phyloP scores from a whole-genome alignment of 2,329 filamentous ascomycete species.

The Aspergillus fumigatiaffinis region DNA sequence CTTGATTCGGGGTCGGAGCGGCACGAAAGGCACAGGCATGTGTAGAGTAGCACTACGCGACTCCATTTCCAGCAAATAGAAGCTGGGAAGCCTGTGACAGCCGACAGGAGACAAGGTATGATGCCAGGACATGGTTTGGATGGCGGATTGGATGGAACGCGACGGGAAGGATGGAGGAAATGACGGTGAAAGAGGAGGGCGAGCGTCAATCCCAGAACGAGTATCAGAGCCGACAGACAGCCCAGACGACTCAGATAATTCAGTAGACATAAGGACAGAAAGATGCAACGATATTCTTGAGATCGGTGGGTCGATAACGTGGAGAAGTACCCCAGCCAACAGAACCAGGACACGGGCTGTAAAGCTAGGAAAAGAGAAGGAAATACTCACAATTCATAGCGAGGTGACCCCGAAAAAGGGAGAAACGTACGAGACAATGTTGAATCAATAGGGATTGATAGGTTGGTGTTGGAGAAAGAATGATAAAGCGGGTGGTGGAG shows the following conservation, averaged over 20 bases:
- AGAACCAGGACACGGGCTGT: conserved; percentile 29
- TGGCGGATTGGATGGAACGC: conserved; percentile 35
- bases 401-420: conserved; percentile 46
- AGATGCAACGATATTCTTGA: conserved; percentile 20
- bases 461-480: conserved; percentile 17
- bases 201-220: conserved; percentile 20
- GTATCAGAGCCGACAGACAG: conserved; percentile 15
- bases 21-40: conserved; percentile 16
- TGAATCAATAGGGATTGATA: conserved; percentile 14
- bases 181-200: conserved; percentile 17
- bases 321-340: conserved; percentile 37
- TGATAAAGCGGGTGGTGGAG: conserved; percentile 21
- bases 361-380: conserved; percentile 29
- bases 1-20: conserved; percentile 18
- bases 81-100: conserved; percentile 22
- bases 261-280: conserved; percentile 13
- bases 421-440: conserved; percentile 13
- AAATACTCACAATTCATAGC: conserved; percentile 58
- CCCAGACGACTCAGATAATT: conserved; percentile 10
- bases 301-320: conserved; percentile 38
- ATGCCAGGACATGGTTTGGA: conserved; percentile 36
- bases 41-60: conserved; percentile 33
- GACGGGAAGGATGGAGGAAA: conserved; percentile 20
- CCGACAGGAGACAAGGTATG: conserved; percentile 28
- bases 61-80: conserved; percentile 20